Base-by-base conservation (phyloP, 176 grass and related monocot species). In the Eleusine coracana region DNA sequence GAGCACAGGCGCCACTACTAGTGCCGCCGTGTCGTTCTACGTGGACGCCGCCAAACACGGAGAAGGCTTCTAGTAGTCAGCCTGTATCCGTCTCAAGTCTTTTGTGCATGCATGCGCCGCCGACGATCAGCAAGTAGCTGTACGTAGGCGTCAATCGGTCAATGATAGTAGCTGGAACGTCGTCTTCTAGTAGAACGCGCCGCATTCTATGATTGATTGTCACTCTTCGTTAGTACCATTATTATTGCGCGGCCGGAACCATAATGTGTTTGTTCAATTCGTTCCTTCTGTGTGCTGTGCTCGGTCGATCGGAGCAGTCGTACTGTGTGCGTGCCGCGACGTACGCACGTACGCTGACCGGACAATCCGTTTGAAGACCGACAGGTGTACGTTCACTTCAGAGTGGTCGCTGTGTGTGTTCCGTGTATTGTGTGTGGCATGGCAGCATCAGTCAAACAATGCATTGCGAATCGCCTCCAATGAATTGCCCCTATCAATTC, bases 41-140 rank as follows among this genome's bases (percentile, higher is more conserved):
- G 79, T 81, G 50, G 66, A 92, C 85, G 74, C 75, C 55, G 84
- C 87, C 36, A 87, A 87, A 37, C 62, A 52, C 31, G 62, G 79
- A 21, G 60, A 79, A 27, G 80, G 75, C 21, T 74, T 88, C 72
- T 88, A 70, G 63, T 16, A 9, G 6, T 3, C 41, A 2, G 37
- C 76, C 34, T 3, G 49, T 51, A 1, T 42, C 49, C 46, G 6
- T 83, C 66, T 63, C 0, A 44, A 54, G 44, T 46, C 44, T 46
- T 2, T 5, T 15, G 14, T 15, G 52, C 8, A 9, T 44, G 52
- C 66, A 62, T 16, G 60, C 36, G 37, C 39, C n/a, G 31, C 31
- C 1, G 31, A 34, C 2, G 45, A 39, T 28, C 21, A 27, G 27
- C 45, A 10, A 28, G 1, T 25, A 63, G 76, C 76, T 80, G 63